These are phyloP conservation scores for Coffea canephora DNA, from an alignment of 257 asterid species.

Conservation along the genomic window DNA sequence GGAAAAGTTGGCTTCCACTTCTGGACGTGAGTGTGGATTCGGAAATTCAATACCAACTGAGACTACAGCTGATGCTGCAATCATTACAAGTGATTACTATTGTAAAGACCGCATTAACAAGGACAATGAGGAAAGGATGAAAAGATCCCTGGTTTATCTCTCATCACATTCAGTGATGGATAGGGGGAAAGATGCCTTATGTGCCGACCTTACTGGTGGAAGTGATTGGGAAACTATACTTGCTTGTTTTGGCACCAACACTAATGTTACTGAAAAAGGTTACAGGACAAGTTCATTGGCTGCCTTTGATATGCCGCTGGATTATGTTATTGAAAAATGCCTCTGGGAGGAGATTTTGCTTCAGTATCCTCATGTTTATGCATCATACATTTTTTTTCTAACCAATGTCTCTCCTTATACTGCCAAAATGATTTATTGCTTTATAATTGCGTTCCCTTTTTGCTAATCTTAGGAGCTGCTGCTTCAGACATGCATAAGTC, in stretches of 20 bases:
- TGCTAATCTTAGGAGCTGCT: background rate
- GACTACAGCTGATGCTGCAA: constrained; percentile 30
- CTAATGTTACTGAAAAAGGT: constrained; percentile 31
- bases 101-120: constrained; percentile 22
- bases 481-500: too few species aligned
- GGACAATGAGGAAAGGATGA: constrained; percentile 26
- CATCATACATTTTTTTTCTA: background rate
- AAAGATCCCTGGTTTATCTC: constrained; percentile 24
- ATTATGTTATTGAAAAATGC: constrained; percentile 79
- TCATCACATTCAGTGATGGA: constrained; percentile 32
- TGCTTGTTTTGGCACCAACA: constrained; percentile 45
- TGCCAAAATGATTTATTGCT: background rate
- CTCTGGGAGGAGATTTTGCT: constrained; percentile 77
- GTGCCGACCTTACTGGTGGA: constrained; percentile 51
- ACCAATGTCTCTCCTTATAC: background rate
- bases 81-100: constrained; percentile 22
- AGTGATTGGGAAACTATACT: constrained; percentile 86
- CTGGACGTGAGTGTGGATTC: constrained; percentile 32
- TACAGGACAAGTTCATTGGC: constrained; percentile 41
- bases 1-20: constrained; percentile 33
- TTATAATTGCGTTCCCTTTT: background rate
- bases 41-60: constrained; percentile 40
- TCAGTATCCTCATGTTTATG: constrained; percentile 75
- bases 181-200: constrained; percentile 26
- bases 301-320: constrained; percentile 79